Conservation (phyloP, 352 stramenopile species). For the Phytophthora constricta region DNA sequence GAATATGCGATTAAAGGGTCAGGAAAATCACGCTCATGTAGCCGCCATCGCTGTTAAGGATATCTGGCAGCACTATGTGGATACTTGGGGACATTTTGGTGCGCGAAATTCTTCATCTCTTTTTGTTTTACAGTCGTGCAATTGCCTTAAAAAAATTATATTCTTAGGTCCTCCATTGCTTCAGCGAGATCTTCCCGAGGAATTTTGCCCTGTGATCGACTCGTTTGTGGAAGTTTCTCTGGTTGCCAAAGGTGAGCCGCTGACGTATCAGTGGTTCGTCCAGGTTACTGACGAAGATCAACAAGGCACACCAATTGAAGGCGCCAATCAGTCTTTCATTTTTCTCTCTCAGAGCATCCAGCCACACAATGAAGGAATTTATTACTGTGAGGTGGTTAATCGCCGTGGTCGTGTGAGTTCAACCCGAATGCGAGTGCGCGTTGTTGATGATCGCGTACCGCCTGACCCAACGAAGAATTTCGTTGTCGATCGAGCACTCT, state of each 20-base stretch:
- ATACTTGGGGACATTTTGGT: conserved; percentile 76
- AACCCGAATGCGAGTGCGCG: conserved; percentile 40
- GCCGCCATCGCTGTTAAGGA: conserved; percentile 31
- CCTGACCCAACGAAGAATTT: conserved; percentile 52
- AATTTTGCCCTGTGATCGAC: conserved; percentile 47
- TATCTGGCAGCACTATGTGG: conserved; percentile 56
- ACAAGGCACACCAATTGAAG: conserved; percentile 36
- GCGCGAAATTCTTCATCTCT: conserved; percentile 1
- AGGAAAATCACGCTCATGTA: conserved; percentile 13
- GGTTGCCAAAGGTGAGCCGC: conserved; percentile 66
- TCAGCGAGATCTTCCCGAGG: conserved; percentile 47
- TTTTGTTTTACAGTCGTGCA: neutral
- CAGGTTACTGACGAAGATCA: conserved; percentile 18
- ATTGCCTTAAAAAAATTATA: neutral
- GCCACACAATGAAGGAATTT: conserved; percentile 60
- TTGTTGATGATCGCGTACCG: conserved; percentile 54
- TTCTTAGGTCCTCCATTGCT: conserved; percentile 47
- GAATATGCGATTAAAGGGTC: neutral
- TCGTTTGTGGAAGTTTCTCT: conserved; percentile 59
- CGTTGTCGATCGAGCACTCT: conserved; percentile 33
- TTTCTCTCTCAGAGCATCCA: conserved; percentile 63
- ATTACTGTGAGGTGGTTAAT: conserved; percentile 69
- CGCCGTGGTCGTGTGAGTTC: conserved; percentile 47
- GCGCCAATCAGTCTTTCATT: conserved; percentile 53
- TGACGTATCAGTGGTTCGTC: conserved; percentile 73